These are phyloP conservation scores for Annulohypoxylon moriforme DNA, from an alignment of 495 filamentous ascomycete genomes.

Conservation along the genomic window DNA sequence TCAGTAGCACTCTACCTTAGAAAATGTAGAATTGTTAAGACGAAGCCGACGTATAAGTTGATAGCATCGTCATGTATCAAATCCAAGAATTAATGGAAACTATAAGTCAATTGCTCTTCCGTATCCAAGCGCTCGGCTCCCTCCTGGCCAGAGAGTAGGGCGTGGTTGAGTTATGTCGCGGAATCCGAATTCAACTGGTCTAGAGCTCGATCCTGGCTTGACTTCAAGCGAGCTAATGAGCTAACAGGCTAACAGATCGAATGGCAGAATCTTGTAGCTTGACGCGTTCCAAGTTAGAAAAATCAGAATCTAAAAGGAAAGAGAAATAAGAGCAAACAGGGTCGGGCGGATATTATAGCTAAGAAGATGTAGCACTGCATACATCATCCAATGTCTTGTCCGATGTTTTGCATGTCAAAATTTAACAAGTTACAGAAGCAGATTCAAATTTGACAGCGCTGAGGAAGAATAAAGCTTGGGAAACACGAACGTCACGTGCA, in stretches of 20 bases:
- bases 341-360: not conserved
- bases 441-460: not conserved
- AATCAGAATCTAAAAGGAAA: not conserved
- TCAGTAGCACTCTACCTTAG: constrained; percentile 13
- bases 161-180: not conserved
- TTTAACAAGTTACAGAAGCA: not conserved
- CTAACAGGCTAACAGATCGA: not conserved
- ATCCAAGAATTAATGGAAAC: not conserved
- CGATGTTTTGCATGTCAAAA: not conserved
- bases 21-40: not conserved
- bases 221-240: not conserved
- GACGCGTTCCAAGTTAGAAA: constrained; percentile 1
- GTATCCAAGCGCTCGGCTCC: not conserved
- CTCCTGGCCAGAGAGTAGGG: not conserved
- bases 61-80: not conserved
- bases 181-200: not conserved
- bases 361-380: not conserved
- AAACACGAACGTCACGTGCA: constrained; percentile 19
- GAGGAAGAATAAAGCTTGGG: not conserved
- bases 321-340: not conserved
- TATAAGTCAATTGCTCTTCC: not conserved
- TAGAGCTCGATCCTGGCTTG: constrained; percentile 1
- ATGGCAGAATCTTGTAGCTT: not conserved
- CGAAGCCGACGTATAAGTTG: not conserved
- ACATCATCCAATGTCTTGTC: not conserved